Percentiles rank a stretch among this genome's conserved stretches.
Evolutionary conservation across 176 grass and related monocot genomes (phyloP).

Genomic region (Paspalum vaginatum): DNA sequence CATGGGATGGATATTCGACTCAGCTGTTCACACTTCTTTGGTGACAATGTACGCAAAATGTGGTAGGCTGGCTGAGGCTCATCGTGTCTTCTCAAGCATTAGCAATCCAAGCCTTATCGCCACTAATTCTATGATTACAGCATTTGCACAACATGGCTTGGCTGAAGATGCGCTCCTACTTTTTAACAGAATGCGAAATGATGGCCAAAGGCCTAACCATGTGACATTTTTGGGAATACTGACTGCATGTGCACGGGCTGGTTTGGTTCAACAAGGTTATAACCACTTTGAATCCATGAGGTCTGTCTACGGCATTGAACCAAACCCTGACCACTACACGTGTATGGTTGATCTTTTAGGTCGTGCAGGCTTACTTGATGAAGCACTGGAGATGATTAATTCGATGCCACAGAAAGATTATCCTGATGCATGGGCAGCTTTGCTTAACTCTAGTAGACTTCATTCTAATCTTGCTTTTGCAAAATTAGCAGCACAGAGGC

Average conservation of each 20-base stretch:
- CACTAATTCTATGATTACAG: conserved; percentile 65
- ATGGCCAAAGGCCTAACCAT: conserved; percentile 57
- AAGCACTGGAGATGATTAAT: conserved; percentile 64
- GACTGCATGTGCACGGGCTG: conserved; percentile 58
- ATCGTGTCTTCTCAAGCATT: conserved; percentile 51
- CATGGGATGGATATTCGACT: conserved; percentile 55
- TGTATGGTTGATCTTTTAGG: conserved; percentile 78
- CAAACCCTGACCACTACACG: conserved; percentile 64
- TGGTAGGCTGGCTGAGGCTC: conserved; percentile 58
- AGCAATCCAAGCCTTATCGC: conserved; percentile 52
- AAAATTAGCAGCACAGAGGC: conserved; percentile 63
- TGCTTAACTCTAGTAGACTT: conserved; percentile 63
- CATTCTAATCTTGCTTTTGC: conserved; percentile 67
- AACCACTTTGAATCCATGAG: conserved; percentile 61
- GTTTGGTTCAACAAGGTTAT: conserved; percentile 69
- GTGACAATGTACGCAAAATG: conserved; percentile 82
- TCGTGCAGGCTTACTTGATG: conserved; percentile 55
- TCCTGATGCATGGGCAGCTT: conserved; percentile 61
- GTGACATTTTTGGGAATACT: conserved; percentile 69
- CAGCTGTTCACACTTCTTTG: conserved; percentile 60
- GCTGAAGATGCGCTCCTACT: conserved; percentile 56
- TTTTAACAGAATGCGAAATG: conserved; percentile 52
- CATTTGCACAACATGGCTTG: conserved; percentile 70
- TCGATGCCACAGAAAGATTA: conserved; percentile 52
- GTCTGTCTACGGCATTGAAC: conserved; percentile 50